phyloP scores from a whole-genome alignment of 2,329 filamentous ascomycete genomes.

The Colletotrichum sidae region DNA sequence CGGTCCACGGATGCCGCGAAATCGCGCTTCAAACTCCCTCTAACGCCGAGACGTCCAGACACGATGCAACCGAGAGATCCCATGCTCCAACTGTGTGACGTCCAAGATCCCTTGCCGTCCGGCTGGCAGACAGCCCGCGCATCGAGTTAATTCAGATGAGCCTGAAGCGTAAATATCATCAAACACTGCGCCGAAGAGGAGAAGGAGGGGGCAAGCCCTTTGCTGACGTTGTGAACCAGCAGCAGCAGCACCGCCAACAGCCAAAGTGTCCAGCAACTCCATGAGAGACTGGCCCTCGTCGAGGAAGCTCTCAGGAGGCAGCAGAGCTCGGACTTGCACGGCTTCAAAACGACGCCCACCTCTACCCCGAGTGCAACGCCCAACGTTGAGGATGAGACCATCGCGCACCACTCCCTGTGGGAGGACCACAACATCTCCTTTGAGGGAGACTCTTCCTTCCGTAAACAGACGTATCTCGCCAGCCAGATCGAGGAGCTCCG shows the following conservation, averaged over 20 bases:
- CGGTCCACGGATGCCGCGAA: not conserved
- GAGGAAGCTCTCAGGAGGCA: conserved; percentile 32
- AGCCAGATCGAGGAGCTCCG: conserved; percentile 33
- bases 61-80: conserved; percentile 38
- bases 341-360: conserved; percentile 15
- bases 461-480: conserved; percentile 33
- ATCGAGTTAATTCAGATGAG: not conserved
- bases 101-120: conserved; percentile 39
- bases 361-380: conserved; percentile 20
- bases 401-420: conserved; percentile 11
- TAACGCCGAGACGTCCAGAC: conserved; percentile 17
- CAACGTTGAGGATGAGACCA: conserved; percentile 16
- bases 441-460: conserved; percentile 37
- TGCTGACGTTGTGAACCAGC: no score
- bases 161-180: conserved; percentile 9
- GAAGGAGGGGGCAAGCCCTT: no score
- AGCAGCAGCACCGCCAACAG: not conserved
- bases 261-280: conserved; percentile 27
- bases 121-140: conserved; percentile 16
- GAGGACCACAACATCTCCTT: conserved; percentile 20
- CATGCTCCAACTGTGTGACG: conserved; percentile 40
- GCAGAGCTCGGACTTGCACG: not conserved
- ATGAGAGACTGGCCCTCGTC: conserved; percentile 32
- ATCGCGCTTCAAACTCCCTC: no score
- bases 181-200: no score